Evolutionary conservation across 495 filamentous ascomycete genomes (phyloP), one percentile per base, ranked within the genome.

Genomic region (Aeminium ludgeri): DNA sequence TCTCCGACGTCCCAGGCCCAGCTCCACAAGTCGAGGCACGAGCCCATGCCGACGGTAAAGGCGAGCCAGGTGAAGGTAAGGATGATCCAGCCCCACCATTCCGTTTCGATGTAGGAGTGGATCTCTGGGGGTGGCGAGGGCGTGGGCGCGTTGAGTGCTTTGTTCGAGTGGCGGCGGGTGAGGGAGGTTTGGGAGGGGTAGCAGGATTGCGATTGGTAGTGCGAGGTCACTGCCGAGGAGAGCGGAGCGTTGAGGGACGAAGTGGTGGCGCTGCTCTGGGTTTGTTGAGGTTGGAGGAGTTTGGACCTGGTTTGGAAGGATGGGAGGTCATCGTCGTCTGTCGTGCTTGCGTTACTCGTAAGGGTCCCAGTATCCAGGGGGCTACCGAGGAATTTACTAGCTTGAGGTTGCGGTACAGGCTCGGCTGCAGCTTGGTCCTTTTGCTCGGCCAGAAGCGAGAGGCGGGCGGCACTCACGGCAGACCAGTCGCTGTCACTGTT

Each of bases 1-100:
- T 85, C 84, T n/a, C 85, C 86, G 6, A 95, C 87, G 64, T 95
- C 89, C 89, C 89, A 96, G 0, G 89, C 87, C 89, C 89, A 97
- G 57, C 76, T 89, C 89, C 89, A 97, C n/a, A 95, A 76, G n/a
- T 78, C 89, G 12, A 94, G 69, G 55, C 86, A 94, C 30, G 79
- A 86, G 20, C 89, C 89, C 77, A 96, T 95, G 19, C 89, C 89
- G 1, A 86, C 73, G 20, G 95, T 83, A 55, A 96, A 94, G 19
- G 94, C 84, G 19, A 86, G 57, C 89, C 89, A 97, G 1, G 89
- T 97, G 38, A 78, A 75, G 27, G 79, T 59, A 19, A 96, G 65
- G 3, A 97, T 77, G 1, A 93, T 76, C 82, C 85, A 96, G 2
- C 89, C 89, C 86, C 86, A 97, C 74, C 78, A 89, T 52, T 81